A percentile compares a stretch with the other conserved stretches of the same genome.
phyloP scores from a whole-genome alignment of 352 stramenopile species.

The Pythium monospermum region DNA sequence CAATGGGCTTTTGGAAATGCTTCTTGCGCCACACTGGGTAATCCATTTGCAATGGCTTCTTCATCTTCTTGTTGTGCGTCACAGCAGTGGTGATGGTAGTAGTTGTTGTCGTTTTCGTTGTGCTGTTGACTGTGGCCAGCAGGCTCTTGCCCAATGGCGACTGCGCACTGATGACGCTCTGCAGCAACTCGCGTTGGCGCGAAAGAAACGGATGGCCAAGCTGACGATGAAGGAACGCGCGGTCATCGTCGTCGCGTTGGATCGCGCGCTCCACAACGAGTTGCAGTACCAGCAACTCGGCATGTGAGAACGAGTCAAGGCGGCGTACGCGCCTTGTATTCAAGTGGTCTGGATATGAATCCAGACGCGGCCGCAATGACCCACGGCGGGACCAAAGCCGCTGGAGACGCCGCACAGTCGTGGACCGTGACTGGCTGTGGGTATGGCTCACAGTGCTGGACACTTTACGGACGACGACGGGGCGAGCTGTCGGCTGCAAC shows the following conservation, averaged over 20 bases:
- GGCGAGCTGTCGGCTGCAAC: too few species aligned
- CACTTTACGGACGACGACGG: not conserved
- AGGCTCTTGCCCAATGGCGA: not conserved
- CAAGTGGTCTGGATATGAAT: slow-evolving; percentile 3
- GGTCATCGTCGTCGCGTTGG: slow-evolving; percentile 23
- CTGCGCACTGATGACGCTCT: slow-evolving; percentile 7
- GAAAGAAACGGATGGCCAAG: slow-evolving; percentile 14
- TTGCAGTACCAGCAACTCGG: slow-evolving; percentile 56
- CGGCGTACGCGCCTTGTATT: slow-evolving; percentile 17
- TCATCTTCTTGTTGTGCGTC: slow-evolving; percentile 5
- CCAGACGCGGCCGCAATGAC: not conserved
- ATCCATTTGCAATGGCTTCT: slow-evolving; percentile 14
- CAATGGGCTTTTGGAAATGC: slow-evolving; percentile 35
- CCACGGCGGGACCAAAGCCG: not conserved
- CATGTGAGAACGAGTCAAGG: slow-evolving; percentile 45
- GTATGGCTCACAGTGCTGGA: slow-evolving; percentile 15
- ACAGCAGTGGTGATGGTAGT: not conserved
- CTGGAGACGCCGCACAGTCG: slow-evolving; percentile 6
- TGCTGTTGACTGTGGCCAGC: too few species aligned
- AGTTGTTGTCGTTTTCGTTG: too few species aligned
- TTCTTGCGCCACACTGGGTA: slow-evolving; percentile 30
- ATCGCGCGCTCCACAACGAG: slow-evolving; percentile 30
- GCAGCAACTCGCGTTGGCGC: slow-evolving; percentile 7
- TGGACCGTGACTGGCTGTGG: slow-evolving; percentile 22
- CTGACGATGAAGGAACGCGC: slow-evolving; percentile 3